Evolutionary conservation across 371 early-diverging fungal genomes (phyloP).

Genomic region (Sporodiniella umbellata): DNA sequence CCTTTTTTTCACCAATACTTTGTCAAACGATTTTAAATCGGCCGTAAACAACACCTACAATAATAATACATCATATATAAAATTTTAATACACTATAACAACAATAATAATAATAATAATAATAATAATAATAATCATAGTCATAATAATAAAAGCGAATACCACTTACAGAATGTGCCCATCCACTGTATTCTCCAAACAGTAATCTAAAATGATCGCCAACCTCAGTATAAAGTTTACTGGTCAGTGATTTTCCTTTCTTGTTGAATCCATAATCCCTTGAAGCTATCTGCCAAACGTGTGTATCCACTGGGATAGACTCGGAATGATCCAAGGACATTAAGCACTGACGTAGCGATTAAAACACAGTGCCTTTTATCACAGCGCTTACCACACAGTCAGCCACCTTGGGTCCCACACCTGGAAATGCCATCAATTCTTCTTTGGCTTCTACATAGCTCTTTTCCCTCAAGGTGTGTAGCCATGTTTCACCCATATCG

Average conservation of each 20-base stretch:
- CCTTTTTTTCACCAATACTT: slow-evolving; percentile 1
- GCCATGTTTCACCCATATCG: slow-evolving; percentile 54
- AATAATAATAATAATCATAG: neutral
- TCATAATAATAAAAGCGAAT: neutral
- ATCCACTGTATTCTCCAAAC: slow-evolving; percentile 88
- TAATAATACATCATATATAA: no score
- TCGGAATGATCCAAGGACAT: slow-evolving; percentile 79
- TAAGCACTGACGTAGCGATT: slow-evolving; percentile 47
- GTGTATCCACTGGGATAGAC: slow-evolving; percentile 96
- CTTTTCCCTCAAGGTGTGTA: slow-evolving; percentile 51
- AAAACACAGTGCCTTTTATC: no score
- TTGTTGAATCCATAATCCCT: slow-evolving; percentile 72
- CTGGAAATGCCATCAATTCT: slow-evolving; percentile 65
- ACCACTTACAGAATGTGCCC: slow-evolving; percentile 83
- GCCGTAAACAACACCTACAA: slow-evolving; percentile 51
- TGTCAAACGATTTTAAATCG: slow-evolving; percentile 40
- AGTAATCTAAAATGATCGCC: slow-evolving; percentile 69
- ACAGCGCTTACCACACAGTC: slow-evolving; percentile 93
- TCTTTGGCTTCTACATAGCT: slow-evolving; percentile 58
- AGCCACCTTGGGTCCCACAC: slow-evolving; percentile 93
- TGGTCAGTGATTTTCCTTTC: slow-evolving; percentile 61
- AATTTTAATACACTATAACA: no score
- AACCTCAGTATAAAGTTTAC: slow-evolving; percentile 66
- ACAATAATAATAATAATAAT: neutral
- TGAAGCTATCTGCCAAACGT: slow-evolving; percentile 85